These are phyloP conservation scores for Nitzschia sp. DNA, from an alignment of 108 stramenopile species.

Conservation along the genomic window DNA sequence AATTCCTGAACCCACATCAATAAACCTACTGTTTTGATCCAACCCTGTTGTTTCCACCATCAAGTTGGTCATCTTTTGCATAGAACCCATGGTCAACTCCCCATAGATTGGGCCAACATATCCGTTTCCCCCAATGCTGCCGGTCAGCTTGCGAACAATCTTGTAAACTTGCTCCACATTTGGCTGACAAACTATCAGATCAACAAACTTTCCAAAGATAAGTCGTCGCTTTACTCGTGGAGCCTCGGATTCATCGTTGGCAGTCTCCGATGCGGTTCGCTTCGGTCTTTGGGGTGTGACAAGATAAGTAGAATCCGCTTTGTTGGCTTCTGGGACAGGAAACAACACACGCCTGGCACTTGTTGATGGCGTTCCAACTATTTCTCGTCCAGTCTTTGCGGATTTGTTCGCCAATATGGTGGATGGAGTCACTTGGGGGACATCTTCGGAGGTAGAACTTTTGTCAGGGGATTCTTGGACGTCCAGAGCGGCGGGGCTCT, in stretches of 20 bases:
- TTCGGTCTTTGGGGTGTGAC: constrained; percentile 9
- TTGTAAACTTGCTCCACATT: constrained; percentile 59
- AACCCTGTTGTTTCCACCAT: constrained; percentile 84
- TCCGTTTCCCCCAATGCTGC: constrained; percentile 89
- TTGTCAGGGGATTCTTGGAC: too few species aligned
- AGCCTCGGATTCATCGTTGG: not conserved
- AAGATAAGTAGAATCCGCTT: not conserved
- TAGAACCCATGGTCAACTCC: constrained; percentile 85
- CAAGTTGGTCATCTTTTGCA: constrained; percentile 86
- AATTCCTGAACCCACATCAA: constrained; percentile 96
- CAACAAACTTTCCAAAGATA: constrained; percentile 42
- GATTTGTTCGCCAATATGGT: not conserved
- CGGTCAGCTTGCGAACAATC: constrained; percentile 75
- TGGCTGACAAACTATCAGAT: constrained; percentile 33
- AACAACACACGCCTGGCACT: constrained; percentile 15
- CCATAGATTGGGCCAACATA: constrained; percentile 91
- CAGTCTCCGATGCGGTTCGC: not conserved
- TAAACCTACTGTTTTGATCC: constrained; percentile 74
- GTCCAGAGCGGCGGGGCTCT: too few species aligned
- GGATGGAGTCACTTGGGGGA: constrained; percentile 12
- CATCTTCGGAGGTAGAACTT: too few species aligned
- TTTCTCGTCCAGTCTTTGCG: not conserved
- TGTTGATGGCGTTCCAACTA: not conserved
- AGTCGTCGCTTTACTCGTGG: constrained; percentile 42
- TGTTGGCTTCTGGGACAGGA: not conserved